Base-by-base conservation (phyloP, 2,329 filamentous ascomycete species). In the Aspergillus clavatus region DNA sequence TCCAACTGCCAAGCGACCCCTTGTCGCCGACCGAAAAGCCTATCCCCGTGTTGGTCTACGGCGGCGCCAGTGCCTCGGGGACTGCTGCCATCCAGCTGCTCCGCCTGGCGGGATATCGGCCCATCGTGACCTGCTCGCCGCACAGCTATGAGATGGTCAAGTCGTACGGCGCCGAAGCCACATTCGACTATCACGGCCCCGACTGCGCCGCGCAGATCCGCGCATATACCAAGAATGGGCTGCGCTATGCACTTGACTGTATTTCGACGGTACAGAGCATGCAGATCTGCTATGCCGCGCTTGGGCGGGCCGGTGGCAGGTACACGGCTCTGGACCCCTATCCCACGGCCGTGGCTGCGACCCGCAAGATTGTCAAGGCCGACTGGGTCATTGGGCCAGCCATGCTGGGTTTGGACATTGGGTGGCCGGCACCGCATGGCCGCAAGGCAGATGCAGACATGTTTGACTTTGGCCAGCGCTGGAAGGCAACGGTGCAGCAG, bases 251-350 rank as follows among this genome's bases (percentile, higher is more conserved):
- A n/a, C 26, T 54, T 2, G 51, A 54, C 38, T 38, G 42, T 37
- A 47, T 54, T 38, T 26, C 46, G 10, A 38, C 38, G 22, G 39
- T 40, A 8, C 45, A 46, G 12, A 47, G 47, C 5, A 52, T 45
- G 10, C 37, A 47, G 27, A 27, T 59, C 7, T 58, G 56, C 43
- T 58, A 59, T 41, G 22, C 40, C 7, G 50, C 55, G 28, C 38
- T 61, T 7, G 57, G 57, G 1, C 35, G 53, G 2, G 37, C 51
- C n/a, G 52, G 55, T 7, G 59, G 54, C 3, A 40, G 38, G 8
- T 60, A 60, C 43, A 41, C 44, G 5, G 50, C 50, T n/a, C 47
- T 62, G 3, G 56, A 60, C 3, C 38, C 38, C 7, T 40, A 26
- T 16, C 38, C 38, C 10, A 24, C 26, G 22, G 10, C 23, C 7